Base-by-base conservation (phyloP, 2,329 filamentous ascomycete genomes). In the Alternaria novae-zelandiae region DNA sequence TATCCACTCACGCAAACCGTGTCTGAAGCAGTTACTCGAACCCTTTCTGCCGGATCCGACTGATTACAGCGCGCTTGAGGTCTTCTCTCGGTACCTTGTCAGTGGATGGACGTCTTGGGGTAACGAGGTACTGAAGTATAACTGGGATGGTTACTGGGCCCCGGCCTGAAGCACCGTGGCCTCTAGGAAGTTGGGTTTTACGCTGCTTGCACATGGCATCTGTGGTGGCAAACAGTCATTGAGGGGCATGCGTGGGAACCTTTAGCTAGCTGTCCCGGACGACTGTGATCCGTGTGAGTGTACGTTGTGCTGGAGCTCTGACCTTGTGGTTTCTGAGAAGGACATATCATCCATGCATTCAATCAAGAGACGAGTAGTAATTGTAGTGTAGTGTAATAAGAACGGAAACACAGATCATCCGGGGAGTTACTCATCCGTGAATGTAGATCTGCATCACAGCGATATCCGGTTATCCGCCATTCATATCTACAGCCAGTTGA, bases 31-130 rank as follows among this genome's bases (percentile, higher is more conserved):
- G 3, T 69, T 92, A 21, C 86, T 93, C 53, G 84, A 86, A 57
- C 80, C 83, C 5, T 71, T 89, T n/a, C 71, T 92, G 26, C 82
- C 82, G 3, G 65, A 75, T 17, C 67, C 72, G 0, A 67, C 73
- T 3, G 77, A 82, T 3, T 90, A 88, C 69, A 73, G 76, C 15
- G 91, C 86, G 3, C 81, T 94, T n/a, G 92, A 96, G 78, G 83
- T 94, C 2, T 96, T 95, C 80, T 90, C 91, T 2, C 85, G 92
- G 59, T 88, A 91, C 74, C 80, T 93, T 47, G 92, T 91, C 2
- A 85, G 88, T 8, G 90, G 90, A 0, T 95, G 92, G 92, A 91
- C 89, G 86, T 86, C 87, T 26, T 94, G 91, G 91, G 92, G 92
- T 4, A 86, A 94, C 69, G 89, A 95, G 71, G 89, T 87, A 9